phyloP scores from a whole-genome alignment of 140 eudicot genomes.

The Stevia rebaudiana region DNA sequence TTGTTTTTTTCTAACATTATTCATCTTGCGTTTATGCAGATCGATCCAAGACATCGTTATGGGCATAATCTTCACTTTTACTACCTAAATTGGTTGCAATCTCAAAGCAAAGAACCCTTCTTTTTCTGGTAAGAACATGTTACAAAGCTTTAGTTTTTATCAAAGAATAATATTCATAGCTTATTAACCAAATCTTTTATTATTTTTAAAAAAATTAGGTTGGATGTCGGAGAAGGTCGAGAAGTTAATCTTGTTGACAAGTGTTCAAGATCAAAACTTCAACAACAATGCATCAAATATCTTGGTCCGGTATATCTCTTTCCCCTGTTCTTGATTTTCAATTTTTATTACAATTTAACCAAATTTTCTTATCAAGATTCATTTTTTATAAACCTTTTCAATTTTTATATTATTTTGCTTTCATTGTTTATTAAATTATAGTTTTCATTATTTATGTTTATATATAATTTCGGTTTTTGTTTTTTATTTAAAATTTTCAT shows the following conservation, averaged over 20 bases:
- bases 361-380: too few relatives aligned
- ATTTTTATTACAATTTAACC: too few relatives aligned
- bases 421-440: too few relatives aligned
- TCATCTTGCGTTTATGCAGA: constrained; percentile 45
- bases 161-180: too few relatives aligned
- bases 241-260: constrained; percentile 74
- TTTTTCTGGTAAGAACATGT: constrained; percentile 99
- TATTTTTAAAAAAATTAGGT: constrained; percentile 40
- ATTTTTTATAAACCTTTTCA: too few relatives aligned
- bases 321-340: too few relatives aligned
- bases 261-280: constrained; percentile 82
- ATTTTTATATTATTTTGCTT: too few relatives aligned
- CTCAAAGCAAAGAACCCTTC: constrained; percentile 91
- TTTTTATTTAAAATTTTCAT: too few relatives aligned
- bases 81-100: constrained; percentile 73
- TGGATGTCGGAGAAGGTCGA: constrained; percentile 94
- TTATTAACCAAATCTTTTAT: too few relatives aligned
- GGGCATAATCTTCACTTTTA: constrained; percentile 97
- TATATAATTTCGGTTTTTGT: too few relatives aligned
- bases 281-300: constrained; percentile 92
- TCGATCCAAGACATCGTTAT: constrained; percentile 97
- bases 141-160: too few relatives aligned
- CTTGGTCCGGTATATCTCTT: constrained; percentile 79
- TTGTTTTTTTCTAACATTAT: not conserved
- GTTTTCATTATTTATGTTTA: too few relatives aligned